Conservation (phyloP, 1,139 yeast species). For the Pichia terricola region DNA sequence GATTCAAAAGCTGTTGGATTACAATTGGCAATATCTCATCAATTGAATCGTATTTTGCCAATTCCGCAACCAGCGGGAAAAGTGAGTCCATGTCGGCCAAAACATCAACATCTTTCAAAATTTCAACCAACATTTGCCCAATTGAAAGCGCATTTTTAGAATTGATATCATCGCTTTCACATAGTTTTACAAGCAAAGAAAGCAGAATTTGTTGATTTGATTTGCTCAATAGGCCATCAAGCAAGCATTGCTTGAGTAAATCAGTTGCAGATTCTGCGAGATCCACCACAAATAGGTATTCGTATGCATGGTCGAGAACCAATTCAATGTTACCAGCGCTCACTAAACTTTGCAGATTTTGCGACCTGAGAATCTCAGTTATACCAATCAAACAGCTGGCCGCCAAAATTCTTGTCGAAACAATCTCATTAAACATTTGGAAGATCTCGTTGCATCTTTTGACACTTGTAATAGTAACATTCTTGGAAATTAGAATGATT, state of each 20-base stretch:
- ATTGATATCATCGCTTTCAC: no score
- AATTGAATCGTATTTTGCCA: conserved; percentile 7
- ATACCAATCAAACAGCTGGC: conserved; percentile 12
- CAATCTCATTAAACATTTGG: conserved; percentile 12
- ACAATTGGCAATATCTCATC: conserved; percentile 14
- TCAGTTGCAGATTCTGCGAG: conserved; percentile 13
- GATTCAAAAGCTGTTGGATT: conserved; percentile 12
- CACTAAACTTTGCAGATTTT: conserved; percentile 1
- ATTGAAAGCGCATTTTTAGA: background rate
- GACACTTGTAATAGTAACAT: conserved; percentile 12
- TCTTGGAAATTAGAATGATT: conserved; percentile 26
- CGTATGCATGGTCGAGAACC: conserved; percentile 12
- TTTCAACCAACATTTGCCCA: background rate
- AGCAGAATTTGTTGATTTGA: conserved; percentile 6
- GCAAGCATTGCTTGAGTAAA: conserved; percentile 10
- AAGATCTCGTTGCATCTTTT: conserved; percentile 5
- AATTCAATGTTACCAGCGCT: conserved; percentile 13
- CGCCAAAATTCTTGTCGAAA: conserved; percentile 8
- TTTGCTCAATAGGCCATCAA: conserved; percentile 6
- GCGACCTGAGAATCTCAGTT: conserved; percentile 11
- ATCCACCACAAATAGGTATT: conserved; percentile 16
- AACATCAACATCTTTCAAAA: conserved; percentile 5
- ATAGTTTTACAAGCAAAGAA: background rate
- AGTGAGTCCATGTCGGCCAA: conserved; percentile 5
- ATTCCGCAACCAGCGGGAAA: conserved; percentile 6